Percentiles rank a stretch among this genome's conserved stretches.
These are phyloP conservation scores for Cronartium quercuum DNA, from an alignment of 1,284 basidiomycete species.

Conservation along the genomic window DNA sequence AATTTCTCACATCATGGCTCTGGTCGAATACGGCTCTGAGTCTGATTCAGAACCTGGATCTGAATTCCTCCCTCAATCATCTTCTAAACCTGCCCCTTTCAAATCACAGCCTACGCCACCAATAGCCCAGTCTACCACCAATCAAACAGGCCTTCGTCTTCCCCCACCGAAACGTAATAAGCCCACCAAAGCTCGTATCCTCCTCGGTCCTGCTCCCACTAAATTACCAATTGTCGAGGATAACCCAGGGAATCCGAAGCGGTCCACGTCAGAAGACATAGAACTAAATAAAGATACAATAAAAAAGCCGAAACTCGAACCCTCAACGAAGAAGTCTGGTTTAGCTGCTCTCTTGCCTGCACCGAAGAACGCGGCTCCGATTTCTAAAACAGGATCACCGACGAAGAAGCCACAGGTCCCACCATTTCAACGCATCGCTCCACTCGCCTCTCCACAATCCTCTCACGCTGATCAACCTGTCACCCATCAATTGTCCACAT, in stretches of 20 bases:
- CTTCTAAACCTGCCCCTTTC: neutral
- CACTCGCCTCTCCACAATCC: neutral
- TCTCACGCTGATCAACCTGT: neutral
- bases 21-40: neutral
- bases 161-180: neutral
- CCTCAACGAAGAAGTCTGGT: neutral
- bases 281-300: neutral
- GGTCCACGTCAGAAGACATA: neutral
- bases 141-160: neutral
- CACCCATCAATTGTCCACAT: no score
- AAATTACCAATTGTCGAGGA: neutral
- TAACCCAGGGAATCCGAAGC: neutral
- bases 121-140: neutral
- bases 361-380: conserved; percentile 20
- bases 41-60: neutral
- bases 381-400: neutral
- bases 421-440: neutral
- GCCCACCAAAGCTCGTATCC: neutral
- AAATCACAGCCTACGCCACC: neutral
- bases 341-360: conserved; percentile 26
- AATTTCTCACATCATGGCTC: no score
- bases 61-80: neutral
- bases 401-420: no score
- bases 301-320: neutral
- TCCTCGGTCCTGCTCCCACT: neutral